phyloP scores from a whole-genome alignment of 2,329 filamentous ascomycete species.

The Trichophyton rubrum region DNA sequence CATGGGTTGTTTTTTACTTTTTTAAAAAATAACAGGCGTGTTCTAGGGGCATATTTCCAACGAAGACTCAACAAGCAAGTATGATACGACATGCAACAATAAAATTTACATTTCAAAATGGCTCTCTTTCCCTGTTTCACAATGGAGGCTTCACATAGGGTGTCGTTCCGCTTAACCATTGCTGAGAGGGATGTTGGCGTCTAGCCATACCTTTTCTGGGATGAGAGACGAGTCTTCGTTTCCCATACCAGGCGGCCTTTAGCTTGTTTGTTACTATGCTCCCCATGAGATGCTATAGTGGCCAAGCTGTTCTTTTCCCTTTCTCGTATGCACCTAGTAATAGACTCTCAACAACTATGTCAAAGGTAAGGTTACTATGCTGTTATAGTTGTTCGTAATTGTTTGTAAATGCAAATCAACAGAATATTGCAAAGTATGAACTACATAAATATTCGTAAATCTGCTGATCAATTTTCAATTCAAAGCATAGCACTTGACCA shows the following conservation, averaged over 20 bases:
- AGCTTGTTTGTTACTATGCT: background rate
- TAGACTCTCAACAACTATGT: background rate
- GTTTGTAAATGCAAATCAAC: too few species aligned
- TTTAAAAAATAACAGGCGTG: background rate
- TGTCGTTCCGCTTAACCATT: constrained; percentile 48
- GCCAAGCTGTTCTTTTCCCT: background rate
- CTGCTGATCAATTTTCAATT: too few species aligned
- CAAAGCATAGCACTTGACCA: too few species aligned
- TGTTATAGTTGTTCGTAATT: too few species aligned
- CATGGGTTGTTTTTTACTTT: background rate
- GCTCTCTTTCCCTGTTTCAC: constrained; percentile 31
- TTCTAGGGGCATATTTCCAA: background rate
- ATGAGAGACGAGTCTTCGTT: background rate
- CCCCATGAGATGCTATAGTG: background rate
- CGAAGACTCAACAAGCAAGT: background rate
- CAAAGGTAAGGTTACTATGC: too few species aligned
- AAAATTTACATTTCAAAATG: constrained; percentile 8
- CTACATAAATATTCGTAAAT: too few species aligned
- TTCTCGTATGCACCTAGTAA: background rate
- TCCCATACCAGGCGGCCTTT: background rate
- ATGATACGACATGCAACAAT: constrained; percentile 9
- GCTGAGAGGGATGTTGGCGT: constrained; percentile 26
- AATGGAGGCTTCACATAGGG: constrained; percentile 48
- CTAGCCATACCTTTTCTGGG: background rate
- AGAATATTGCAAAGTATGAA: too few species aligned